These are phyloP conservation scores for Blastobotrys buckinghamii DNA, from an alignment of 1,139 yeast genomes.

Conservation along the genomic window DNA sequence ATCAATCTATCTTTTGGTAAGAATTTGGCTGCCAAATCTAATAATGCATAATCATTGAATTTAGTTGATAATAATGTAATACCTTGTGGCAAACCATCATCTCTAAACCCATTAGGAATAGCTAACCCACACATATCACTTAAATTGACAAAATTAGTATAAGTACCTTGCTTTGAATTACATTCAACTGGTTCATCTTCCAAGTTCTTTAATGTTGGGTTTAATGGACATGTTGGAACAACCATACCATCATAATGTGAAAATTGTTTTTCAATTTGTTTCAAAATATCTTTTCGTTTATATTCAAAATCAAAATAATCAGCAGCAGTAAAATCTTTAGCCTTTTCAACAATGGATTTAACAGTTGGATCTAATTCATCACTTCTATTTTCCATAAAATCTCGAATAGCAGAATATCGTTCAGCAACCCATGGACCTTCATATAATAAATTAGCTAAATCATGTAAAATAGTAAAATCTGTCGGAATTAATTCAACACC, in stretches of 20 bases:
- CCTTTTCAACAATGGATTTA: constrained; percentile 65
- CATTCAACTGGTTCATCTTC: constrained; percentile 71
- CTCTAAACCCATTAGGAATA: constrained; percentile 78
- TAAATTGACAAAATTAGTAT: constrained; percentile 92
- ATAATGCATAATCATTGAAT: constrained; percentile 81
- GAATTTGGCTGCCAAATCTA: constrained; percentile 74
- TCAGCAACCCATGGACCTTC: constrained; percentile 99
- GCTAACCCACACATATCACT: constrained; percentile 92
- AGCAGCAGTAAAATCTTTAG: constrained; percentile 71
- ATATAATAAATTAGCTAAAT: constrained; percentile 81
- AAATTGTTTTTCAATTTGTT: constrained; percentile 52
- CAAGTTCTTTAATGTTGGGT: constrained; percentile 71
- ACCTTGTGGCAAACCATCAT: constrained; percentile 87
- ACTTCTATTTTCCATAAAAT: constrained; percentile 65
- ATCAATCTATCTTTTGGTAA: constrained; percentile 45
- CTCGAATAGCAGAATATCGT: constrained; percentile 76
- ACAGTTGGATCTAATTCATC: constrained; percentile 78
- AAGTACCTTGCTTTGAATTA: constrained; percentile 90
- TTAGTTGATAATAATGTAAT: constrained; percentile 75
- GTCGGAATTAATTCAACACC: constrained; percentile 57
- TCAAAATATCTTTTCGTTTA: constrained; percentile 68
- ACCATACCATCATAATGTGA: constrained; percentile 64
- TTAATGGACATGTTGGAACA: constrained; percentile 91
- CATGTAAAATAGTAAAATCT: constrained; percentile 69
- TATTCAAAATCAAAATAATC: constrained; percentile 81